Base-by-base conservation (phyloP, 75 land plant genomes). In the Pinus tabuliformis region DNA sequence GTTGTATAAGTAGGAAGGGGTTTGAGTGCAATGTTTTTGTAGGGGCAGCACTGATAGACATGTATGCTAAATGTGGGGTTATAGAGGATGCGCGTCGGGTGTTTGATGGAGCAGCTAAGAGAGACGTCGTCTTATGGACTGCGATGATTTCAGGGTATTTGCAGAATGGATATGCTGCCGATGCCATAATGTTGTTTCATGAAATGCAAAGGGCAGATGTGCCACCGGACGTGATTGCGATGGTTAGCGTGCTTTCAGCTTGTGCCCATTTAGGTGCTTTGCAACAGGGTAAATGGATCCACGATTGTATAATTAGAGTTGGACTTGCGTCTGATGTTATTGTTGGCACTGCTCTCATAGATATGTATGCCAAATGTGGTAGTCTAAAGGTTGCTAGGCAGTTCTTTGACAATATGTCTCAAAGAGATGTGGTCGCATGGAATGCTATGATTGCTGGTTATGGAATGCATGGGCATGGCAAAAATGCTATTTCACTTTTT, bases 281-380 rank as follows among this genome's bases (percentile, higher is more conserved):
- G 15, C 57, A 45, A 9, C 59, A 24, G 60, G 89, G 89, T 0
- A 52, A 61, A 18, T 39, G 73, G 33, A 9, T 87, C 14, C 92
- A 91, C 73, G 81, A 81, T 1, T 59, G 60, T 54, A 75, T 79
- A 45, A 59, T 83, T 1, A 84, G 79, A 60, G 11, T 39, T 78
- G 91, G 89, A 14, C 74, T 87, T 52, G 82, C 75, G 17, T 59
- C 73, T 21, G 82, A 76, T 77, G 81, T 91, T 2, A 78, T 58
- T 21, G 21, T 49, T 15, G 74, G 54, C 15, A 89, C 84, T 80
- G 81, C 91, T 14, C 82, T 85, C 5, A 80, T 89, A 24, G 89
- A 89, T 61, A 84, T 91, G 89, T 91, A 91, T 78, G 87, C 75
- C 5, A 89, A 87, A 62, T 83, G 87, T 77, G 85, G 85, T 11